A percentile compares a stretch with the other conserved stretches of the same genome.
These are phyloP conservation scores for Vitis rupestris DNA, from an alignment of 164 flowering plant genomes.

Conservation along the genomic window DNA sequence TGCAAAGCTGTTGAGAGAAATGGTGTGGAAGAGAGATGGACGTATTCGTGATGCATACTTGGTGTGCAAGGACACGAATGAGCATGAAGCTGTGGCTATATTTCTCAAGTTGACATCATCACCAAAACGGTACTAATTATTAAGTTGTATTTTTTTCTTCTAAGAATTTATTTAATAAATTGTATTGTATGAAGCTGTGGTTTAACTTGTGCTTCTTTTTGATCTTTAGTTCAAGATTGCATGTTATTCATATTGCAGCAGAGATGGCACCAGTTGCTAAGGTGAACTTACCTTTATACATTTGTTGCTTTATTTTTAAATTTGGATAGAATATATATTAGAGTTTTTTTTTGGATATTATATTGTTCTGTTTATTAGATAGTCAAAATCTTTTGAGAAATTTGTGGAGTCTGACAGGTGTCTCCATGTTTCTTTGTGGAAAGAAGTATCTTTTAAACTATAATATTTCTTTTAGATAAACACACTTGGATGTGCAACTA, in stretches of 20 bases:
- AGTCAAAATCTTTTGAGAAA: not conserved
- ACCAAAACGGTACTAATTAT: conserved; percentile 45
- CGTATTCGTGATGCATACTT: conserved; percentile 64
- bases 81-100: conserved; percentile 45
- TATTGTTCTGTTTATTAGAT: not conserved
- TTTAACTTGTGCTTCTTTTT: conserved; percentile 19
- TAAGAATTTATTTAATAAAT: not conserved
- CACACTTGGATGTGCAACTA: no score
- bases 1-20: conserved; percentile 70
- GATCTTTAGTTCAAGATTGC: conserved; percentile 65
- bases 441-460: not conserved
- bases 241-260: conserved; percentile 91
- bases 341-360: not conserved
- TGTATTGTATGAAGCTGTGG: not conserved
- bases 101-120: conserved; percentile 64
- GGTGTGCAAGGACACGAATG: conserved; percentile 65
- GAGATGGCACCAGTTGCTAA: conserved; percentile 99
- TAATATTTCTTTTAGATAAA: no score
- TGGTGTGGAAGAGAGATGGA: conserved; percentile 80
- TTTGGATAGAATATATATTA: not conserved
- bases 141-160: not conserved
- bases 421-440: not conserved
- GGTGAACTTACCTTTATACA: conserved; percentile 37
- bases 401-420: not conserved
- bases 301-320: not conserved